A percentile compares a stretch with the other conserved stretches of the same genome.
Conservation (phyloP, 2,329 filamentous ascomycete genomes). For the Fusarium humuli region DNA sequence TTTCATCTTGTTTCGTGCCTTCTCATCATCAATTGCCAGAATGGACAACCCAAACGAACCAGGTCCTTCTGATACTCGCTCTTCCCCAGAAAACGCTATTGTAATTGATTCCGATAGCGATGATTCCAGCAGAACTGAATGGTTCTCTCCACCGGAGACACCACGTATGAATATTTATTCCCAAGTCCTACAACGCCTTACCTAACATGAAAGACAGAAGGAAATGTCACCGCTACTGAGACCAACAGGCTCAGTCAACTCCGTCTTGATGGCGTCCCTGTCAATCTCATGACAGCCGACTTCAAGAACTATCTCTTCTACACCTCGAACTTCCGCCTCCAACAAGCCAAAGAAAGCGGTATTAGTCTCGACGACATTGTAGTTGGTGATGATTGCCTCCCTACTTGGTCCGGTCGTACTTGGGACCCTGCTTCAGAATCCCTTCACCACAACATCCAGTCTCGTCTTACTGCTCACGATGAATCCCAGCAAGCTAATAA, state of each 20-base stretch:
- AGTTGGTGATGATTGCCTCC: slow-evolving; percentile 49
- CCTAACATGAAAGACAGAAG: neutral
- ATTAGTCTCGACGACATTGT: slow-evolving; percentile 33
- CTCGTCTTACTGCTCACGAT: slow-evolving; percentile 32
- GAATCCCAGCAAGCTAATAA: slow-evolving; percentile 34
- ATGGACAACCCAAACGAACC: slow-evolving; percentile 3
- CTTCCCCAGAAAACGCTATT: neutral
- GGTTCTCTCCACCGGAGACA: neutral
- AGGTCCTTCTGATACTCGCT: neutral
- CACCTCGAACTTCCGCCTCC: slow-evolving; percentile 41
- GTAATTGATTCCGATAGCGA: neutral
- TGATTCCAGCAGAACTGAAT: neutral
- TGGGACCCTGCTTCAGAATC: slow-evolving; percentile 45
- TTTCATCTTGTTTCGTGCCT: too few relatives aligned
- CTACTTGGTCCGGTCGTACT: slow-evolving; percentile 41
- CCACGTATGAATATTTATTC: neutral
- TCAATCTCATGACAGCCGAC: slow-evolving; percentile 38
- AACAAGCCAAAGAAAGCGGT: slow-evolving; percentile 34
- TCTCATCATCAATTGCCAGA: neutral
- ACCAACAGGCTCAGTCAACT: slow-evolving; percentile 26
- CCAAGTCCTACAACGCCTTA: too few relatives aligned
- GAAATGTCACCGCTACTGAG: neutral
- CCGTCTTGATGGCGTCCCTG: slow-evolving; percentile 31
- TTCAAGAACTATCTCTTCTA: slow-evolving; percentile 40
- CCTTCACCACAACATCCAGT: slow-evolving; percentile 46